Base-by-base conservation (phyloP, 2,329 filamentous ascomycete species). In the Claviceps humidiphila region DNA sequence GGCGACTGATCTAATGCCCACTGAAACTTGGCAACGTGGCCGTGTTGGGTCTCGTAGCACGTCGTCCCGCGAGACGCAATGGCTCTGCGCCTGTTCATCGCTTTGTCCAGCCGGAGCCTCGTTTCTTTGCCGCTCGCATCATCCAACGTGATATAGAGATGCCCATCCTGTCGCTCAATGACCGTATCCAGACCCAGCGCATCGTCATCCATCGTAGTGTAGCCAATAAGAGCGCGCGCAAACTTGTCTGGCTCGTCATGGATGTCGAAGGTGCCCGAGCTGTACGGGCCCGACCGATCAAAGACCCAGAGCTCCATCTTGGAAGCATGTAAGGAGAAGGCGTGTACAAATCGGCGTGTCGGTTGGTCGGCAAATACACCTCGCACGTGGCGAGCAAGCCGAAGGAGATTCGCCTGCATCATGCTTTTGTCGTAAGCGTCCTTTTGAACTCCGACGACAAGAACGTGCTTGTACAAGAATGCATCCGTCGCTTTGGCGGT, bases 251-350 rank as follows among this genome's bases (percentile, higher is more conserved):
- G 55, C 39, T 59, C 54, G 1, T 52, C 38, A 44, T 59, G 53
- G 40, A 57, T 56, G 22, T 58, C 40, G 40, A 58, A 52, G 16
- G 45, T n/a, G 1, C 51, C 58, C 2, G 54, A 55, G 48, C 56
- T 55, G 3, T 58, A 61, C 11, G 53, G 3, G 1, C 60, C 60
- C 16, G 58, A 56, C 2, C 59, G 54, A 48, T 58, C 55, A 5
- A 61, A 63, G 6, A 62, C 43, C 57, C 56, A 59, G 14, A 60
- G 49, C 49, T 63, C 59, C 50, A 60, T 55, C 20, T 39, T 55
- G 0, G 55, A 55, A 11, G 34, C 54, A 39, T 17, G 45, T 16
- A 58, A 38, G 1, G 20, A 26, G 42, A 54, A 61, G 2, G 46
- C 58, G 37, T 60, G 56, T 2, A 58, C 20, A 20, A 57, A 60